These are phyloP conservation scores for Ashbya aceris DNA, from an alignment of 1,139 yeast genomes.

Conservation along the genomic window DNA sequence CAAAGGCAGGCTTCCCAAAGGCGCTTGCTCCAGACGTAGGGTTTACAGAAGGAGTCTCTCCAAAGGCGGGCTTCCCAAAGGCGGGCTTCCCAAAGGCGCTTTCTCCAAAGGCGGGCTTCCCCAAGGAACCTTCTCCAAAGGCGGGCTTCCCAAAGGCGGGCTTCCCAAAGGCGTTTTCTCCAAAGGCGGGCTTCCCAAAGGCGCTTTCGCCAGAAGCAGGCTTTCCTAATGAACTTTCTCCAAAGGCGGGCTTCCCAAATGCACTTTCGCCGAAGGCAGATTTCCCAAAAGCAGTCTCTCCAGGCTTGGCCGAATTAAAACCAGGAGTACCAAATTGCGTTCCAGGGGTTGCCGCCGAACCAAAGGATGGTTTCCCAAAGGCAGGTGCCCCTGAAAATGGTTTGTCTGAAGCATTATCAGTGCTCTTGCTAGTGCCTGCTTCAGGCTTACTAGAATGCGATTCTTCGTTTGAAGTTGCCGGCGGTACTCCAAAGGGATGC, in stretches of 20 bases:
- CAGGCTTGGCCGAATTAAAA: slow-evolving; percentile 1
- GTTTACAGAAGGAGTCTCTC: no score
- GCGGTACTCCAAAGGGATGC: slow-evolving; percentile 9
- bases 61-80: slow-evolving; percentile 9
- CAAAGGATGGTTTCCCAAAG: slow-evolving; percentile 18
- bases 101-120: slow-evolving; percentile 13
- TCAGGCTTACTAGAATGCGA: slow-evolving; percentile 4
- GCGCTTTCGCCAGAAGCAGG: slow-evolving; percentile 13
- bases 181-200: slow-evolving; percentile 10
- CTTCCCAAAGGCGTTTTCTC: slow-evolving; percentile 8
- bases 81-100: slow-evolving; percentile 16
- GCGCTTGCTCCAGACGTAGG: no score
- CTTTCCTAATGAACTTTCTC: slow-evolving; percentile 2
- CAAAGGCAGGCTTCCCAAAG: no score
- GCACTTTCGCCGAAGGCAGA: slow-evolving; percentile 15
- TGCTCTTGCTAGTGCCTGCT: slow-evolving; percentile 11
- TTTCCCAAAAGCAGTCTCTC: slow-evolving; percentile 11
- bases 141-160: slow-evolving; percentile 15
- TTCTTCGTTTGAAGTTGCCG: slow-evolving; percentile 5
- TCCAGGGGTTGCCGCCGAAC: slow-evolving; percentile 4
- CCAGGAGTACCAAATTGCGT: slow-evolving; percentile 10
- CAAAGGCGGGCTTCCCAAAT: slow-evolving; percentile 18
- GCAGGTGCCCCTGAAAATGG: slow-evolving; percentile 11
- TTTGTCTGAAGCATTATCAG: no score
- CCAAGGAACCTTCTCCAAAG: slow-evolving; percentile 13